Evolutionary conservation across 495 filamentous ascomycete species (phyloP).

Genomic region (Aspergillus campestris): DNA sequence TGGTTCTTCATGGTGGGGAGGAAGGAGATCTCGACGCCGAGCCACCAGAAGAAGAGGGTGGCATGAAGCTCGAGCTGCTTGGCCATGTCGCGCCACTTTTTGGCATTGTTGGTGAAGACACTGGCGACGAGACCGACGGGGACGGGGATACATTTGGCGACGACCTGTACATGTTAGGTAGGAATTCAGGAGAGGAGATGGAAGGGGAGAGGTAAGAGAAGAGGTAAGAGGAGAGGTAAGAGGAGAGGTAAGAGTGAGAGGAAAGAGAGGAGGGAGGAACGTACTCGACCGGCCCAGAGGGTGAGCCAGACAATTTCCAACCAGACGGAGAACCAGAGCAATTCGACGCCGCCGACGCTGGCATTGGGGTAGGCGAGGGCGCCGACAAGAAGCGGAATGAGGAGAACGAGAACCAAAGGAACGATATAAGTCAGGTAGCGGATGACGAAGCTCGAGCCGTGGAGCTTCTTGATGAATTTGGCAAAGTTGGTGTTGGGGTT

Average conservation of each 20-base stretch:
- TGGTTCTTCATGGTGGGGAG: constrained; percentile 61
- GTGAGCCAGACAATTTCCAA: constrained; percentile 89
- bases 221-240: not conserved
- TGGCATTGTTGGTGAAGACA: constrained; percentile 76
- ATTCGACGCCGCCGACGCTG: constrained; percentile 63
- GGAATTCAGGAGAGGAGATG: not conserved
- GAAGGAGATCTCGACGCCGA: constrained; percentile 65
- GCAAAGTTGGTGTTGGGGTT: constrained; percentile 55
- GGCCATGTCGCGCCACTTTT: constrained; percentile 91
- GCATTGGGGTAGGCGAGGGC: constrained; percentile 54
- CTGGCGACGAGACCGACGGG: constrained; percentile 58
- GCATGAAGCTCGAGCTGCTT: constrained; percentile 78
- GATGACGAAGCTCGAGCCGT: constrained; percentile 66
- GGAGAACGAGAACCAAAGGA: constrained; percentile 61
- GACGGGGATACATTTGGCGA: constrained; percentile 66
- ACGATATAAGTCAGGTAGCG: constrained; percentile 85
- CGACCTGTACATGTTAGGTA: constrained; percentile 40
- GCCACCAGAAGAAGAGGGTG: constrained; percentile 87
- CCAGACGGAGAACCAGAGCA: constrained; percentile 94
- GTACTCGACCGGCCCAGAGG: constrained; percentile 70
- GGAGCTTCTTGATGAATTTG: constrained; percentile 56
- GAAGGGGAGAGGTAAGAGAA: not conserved
- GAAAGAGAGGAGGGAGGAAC: constrained; percentile 8
- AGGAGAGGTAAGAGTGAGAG: too few species aligned
- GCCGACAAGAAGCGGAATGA: constrained; percentile 77